phyloP scores from a whole-genome alignment of 345 rosid genomes.

The Limnanthes douglasii region DNA sequence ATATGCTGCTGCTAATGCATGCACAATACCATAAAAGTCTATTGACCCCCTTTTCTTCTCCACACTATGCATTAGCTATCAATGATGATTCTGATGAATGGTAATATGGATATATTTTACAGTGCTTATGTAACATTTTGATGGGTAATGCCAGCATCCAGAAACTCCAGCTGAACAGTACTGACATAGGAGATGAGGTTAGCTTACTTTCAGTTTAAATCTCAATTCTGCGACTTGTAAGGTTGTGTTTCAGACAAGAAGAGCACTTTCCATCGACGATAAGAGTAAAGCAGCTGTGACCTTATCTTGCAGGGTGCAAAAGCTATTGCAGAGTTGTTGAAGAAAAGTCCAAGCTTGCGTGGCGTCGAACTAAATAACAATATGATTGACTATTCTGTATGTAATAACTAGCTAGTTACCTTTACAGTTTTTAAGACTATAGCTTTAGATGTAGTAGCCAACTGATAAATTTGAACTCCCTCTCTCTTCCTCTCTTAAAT shows the following conservation, averaged over 20 bases:
- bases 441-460: slow-evolving; percentile 4
- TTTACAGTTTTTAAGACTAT: slow-evolving; percentile 4
- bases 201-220: slow-evolving; percentile 17
- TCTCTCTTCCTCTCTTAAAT: slow-evolving; percentile 14
- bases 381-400: slow-evolving; percentile 93
- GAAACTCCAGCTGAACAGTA: slow-evolving; percentile 78
- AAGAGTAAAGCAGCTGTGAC: slow-evolving; percentile 6
- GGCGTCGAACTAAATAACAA: slow-evolving; percentile 85
- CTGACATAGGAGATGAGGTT: slow-evolving; percentile 82
- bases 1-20: too few relatives aligned
- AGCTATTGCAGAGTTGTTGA: slow-evolving; percentile 78
- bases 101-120: too few relatives aligned
- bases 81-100: too few relatives aligned
- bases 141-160: slow-evolving; percentile 49
- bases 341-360: slow-evolving; percentile 64
- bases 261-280: slow-evolving; percentile 2
- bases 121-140: slow-evolving; percentile 67
- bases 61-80: too few relatives aligned
- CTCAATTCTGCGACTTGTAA: too few relatives aligned
- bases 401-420: slow-evolving; percentile 13
- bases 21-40: too few relatives aligned
- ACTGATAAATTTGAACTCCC: slow-evolving; percentile 13
- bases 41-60: too few relatives aligned
- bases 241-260: slow-evolving; percentile 1
- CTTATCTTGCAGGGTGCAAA: slow-evolving; percentile 64